These are phyloP conservation scores for Coleophoma crateriformis DNA, from an alignment of 2,329 filamentous ascomycete species.

Conservation along the genomic window DNA sequence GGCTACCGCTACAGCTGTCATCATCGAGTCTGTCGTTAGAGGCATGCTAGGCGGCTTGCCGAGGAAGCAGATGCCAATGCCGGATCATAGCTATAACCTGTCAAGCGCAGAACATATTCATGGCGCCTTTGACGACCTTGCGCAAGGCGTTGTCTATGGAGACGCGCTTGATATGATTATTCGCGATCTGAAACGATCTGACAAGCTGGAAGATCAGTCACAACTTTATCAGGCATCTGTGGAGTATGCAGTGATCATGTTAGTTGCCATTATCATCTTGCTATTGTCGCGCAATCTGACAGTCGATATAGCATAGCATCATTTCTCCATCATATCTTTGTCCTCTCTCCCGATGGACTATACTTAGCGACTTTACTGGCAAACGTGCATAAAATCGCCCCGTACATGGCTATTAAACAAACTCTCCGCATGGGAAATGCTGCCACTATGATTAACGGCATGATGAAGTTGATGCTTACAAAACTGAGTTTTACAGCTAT, in stretches of 20 bases:
- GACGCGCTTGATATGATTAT: constrained; percentile 61
- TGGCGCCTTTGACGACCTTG: constrained; percentile 60
- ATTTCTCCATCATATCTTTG: constrained; percentile 67
- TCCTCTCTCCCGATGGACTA: constrained; percentile 69
- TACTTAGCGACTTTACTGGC: constrained; percentile 67
- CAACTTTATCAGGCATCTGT: constrained; percentile 57
- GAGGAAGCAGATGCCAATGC: constrained; percentile 9
- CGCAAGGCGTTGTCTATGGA: constrained; percentile 64
- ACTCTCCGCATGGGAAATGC: constrained; percentile 73
- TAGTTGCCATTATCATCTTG: constrained; percentile 2
- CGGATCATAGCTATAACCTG: constrained; percentile 46
- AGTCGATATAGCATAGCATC: constrained; percentile 56
- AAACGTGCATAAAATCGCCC: constrained; percentile 64
- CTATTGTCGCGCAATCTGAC: constrained; percentile 7
- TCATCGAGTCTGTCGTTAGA: constrained; percentile 64
- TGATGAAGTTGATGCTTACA: constrained; percentile 68
- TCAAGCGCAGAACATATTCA: constrained; percentile 54
- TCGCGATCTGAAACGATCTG: constrained; percentile 51
- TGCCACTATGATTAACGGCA: constrained; percentile 73
- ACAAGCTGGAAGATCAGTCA: constrained; percentile 59
- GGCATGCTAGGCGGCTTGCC: constrained; percentile 60
- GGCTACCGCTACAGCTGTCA: constrained; percentile 62
- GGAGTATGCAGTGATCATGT: constrained; percentile 55
- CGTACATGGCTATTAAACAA: constrained; percentile 67
- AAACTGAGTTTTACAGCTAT: constrained; percentile 70